Evolutionary conservation across 2,329 filamentous ascomycete genomes (phyloP).

Genomic region (Clonostachys rosea): DNA sequence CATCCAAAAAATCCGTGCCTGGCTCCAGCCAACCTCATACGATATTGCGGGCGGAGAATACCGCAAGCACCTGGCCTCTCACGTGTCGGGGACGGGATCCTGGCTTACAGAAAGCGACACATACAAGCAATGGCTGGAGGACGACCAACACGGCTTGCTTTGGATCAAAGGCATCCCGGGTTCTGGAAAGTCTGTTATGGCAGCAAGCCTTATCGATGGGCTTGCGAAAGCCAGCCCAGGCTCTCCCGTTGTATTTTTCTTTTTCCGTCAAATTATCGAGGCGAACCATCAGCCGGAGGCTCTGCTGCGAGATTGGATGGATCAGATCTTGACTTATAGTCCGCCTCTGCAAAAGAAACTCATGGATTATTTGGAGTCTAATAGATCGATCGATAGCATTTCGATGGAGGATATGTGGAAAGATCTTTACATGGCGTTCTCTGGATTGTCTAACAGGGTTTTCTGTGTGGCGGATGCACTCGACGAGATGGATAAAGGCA

Average conservation of each 20-base stretch:
- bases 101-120: background rate
- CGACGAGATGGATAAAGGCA: background rate
- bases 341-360: background rate
- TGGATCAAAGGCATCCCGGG: background rate
- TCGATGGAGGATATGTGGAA: background rate
- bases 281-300: background rate
- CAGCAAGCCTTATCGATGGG: background rate
- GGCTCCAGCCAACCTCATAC: background rate
- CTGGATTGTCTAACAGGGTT: background rate
- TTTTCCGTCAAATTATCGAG: background rate
- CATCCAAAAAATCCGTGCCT: background rate
- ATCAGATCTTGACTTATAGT: background rate
- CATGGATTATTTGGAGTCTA: background rate
- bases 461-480: background rate
- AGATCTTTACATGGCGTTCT: background rate
- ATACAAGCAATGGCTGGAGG: background rate
- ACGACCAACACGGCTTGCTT: background rate
- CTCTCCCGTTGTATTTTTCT: background rate
- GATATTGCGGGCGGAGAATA: background rate
- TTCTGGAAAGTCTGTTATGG: background rate
- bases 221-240: background rate
- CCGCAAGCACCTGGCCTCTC: background rate
- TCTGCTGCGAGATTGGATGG: background rate
- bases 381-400: background rate
- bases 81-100: background rate